Base-by-base conservation (phyloP, 352 stramenopile species). In the Phytopythium vexans region DNA sequence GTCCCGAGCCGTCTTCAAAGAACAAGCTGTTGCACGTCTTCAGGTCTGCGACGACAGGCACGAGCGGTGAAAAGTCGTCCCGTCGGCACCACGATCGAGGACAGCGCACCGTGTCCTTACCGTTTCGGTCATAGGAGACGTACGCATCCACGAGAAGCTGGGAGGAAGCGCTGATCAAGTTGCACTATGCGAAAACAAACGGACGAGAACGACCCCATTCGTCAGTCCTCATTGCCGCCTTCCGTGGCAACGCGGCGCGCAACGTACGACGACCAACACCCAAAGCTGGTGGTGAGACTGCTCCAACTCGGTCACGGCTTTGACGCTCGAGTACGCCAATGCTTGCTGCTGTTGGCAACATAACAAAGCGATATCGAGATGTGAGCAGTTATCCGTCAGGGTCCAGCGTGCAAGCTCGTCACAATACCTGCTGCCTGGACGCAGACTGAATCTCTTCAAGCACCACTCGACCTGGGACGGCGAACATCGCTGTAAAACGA, bases 211-310 rank as follows among this genome's bases (percentile, higher is more conserved):
- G 21, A 11, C n/a, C n/a, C 2, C 7, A 27, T 27, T 27, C 21
- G 21, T 27, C 21, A 27, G 21, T 27, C 21, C 21, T 27, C 21
- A 27, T 27, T 27, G 21, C 21, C 21, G 21, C 21, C 21, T 27
- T 27, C 21, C 21, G 21, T 27, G 21, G 21, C 21, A 41, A 33
- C 15, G 27, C 41, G 45, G 14, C 10, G 31, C 39, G 38, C 10
- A 9, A 62, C 74, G 48, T 74, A 90, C 79, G 44, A 88, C 54
- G 34, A 89, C 50, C 2, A 89, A 74, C 10, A 76, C 57, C 74
- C 77, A 90, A 2, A 90, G 70, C 48, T 88, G 79, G 36, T 84
- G 66, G 39, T 90, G 73, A 35, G 77, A 85, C 49, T 88, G 74
- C 54, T 88, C 72, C 32, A 90, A 52, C 59, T 90, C 79, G 6